phyloP scores from a whole-genome alignment of 2,329 filamentous ascomycete genomes.

The Microcyclosporella mali region DNA sequence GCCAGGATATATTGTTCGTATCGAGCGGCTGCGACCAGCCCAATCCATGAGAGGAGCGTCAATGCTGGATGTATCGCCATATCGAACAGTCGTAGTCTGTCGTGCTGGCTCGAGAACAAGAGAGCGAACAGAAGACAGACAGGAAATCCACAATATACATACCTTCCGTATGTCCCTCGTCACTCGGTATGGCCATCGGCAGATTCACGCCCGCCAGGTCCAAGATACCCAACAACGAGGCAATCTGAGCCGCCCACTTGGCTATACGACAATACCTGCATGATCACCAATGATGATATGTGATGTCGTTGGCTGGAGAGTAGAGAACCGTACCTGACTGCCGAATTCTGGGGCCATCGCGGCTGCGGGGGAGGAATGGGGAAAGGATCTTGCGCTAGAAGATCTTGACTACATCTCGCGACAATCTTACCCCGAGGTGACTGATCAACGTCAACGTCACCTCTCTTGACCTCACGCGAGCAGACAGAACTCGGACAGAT shows the following conservation, averaged over 20 bases:
- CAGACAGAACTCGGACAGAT: background rate
- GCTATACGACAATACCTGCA: too few relatives aligned
- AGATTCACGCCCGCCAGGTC: background rate
- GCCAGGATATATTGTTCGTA: conserved; percentile 40
- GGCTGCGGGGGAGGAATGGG: conserved; percentile 1
- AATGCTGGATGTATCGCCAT: conserved; percentile 4
- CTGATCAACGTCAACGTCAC: background rate
- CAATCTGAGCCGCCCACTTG: too few relatives aligned
- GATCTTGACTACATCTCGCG: conserved; percentile 8
- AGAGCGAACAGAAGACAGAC: background rate
- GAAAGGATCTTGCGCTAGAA: too few relatives aligned
- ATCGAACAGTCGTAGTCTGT: background rate
- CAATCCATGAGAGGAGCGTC: conserved; percentile 1
- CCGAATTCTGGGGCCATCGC: too few relatives aligned
- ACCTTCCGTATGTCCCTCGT: background rate
- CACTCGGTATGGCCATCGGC: conserved; percentile 1
- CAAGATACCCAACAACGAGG: background rate
- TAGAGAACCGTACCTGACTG: too few relatives aligned
- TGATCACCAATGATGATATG: too few relatives aligned
- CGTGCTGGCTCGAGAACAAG: background rate
- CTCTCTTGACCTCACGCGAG: background rate
- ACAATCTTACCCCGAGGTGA: conserved; percentile 12
- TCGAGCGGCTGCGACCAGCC: conserved; percentile 16
- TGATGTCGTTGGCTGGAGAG: too few relatives aligned
- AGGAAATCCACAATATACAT: background rate